These are phyloP conservation scores for Populus hybrid DNA, from an alignment of 441 rosid genomes.

Conservation along the genomic window DNA sequence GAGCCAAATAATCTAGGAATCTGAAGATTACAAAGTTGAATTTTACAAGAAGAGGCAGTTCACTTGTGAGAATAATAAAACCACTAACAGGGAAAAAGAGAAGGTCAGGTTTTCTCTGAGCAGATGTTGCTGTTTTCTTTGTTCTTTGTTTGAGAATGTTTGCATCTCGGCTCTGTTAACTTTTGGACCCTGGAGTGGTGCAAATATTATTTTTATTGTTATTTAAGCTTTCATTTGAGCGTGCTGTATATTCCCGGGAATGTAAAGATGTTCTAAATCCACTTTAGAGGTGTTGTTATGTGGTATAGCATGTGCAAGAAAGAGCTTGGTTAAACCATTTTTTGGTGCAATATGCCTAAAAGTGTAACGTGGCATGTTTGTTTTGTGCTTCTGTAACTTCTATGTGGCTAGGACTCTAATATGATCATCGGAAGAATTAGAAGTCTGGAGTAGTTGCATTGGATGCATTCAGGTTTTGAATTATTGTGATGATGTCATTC, in stretches of 20 bases:
- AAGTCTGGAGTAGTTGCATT: background rate
- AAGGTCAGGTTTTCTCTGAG: slow-evolving; percentile 37
- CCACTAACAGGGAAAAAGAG: slow-evolving; percentile 67
- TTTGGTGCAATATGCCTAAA: background rate
- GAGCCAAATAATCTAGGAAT: slow-evolving; percentile 58
- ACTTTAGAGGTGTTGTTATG: background rate
- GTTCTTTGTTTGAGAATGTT: background rate
- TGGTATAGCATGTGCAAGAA: background rate
- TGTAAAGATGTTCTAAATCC: background rate
- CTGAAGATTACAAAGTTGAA: slow-evolving; percentile 55
- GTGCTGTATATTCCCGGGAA: background rate
- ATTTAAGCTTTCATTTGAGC: background rate
- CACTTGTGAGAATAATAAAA: slow-evolving; percentile 54
- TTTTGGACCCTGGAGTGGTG: background rate
- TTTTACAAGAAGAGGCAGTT: slow-evolving; percentile 56
- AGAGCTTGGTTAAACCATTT: background rate
- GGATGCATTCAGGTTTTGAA: background rate
- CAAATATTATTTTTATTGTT: background rate
- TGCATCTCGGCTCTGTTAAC: background rate
- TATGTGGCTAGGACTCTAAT: background rate
- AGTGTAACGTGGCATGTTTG: background rate
- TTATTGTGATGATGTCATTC: background rate
- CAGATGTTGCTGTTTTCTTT: background rate
- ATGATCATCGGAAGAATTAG: background rate
- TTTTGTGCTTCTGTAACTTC: background rate